A percentile compares a stretch with the other conserved stretches of the same genome.
phyloP scores from a whole-genome alignment of 1,284 basidiomycete genomes.

The Ustilago nuda region DNA sequence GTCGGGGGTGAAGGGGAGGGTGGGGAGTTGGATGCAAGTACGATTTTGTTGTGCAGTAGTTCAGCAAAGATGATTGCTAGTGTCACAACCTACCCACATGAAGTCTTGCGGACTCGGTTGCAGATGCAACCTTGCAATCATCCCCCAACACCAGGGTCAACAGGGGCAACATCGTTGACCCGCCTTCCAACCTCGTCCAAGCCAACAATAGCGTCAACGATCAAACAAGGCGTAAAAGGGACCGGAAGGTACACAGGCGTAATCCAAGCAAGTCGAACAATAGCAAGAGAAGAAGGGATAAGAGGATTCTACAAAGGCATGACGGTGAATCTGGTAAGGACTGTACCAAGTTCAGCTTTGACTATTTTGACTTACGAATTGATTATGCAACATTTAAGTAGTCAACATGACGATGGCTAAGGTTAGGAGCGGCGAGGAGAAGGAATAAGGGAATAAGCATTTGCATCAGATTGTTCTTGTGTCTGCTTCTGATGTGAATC shows the following conservation, averaged over 20 bases:
- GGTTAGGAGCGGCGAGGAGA: background rate
- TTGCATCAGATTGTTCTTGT: too few relatives aligned
- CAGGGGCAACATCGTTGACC: background rate
- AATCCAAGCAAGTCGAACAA: constrained; percentile 51
- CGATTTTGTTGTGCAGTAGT: constrained; percentile 63
- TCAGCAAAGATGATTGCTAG: constrained; percentile 68
- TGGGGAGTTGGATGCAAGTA: background rate
- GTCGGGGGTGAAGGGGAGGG: constrained; percentile 29
- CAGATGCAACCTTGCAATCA: constrained; percentile 61
- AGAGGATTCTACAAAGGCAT: constrained; percentile 67
- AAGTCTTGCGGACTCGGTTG: constrained; percentile 64
- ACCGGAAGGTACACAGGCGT: constrained; percentile 53
- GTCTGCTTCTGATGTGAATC: too few relatives aligned
- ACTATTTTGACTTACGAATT: constrained; percentile 68
- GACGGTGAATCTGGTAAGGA: constrained; percentile 65
- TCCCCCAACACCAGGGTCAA: background rate
- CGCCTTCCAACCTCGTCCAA: background rate
- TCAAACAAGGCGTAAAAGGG: constrained; percentile 10
- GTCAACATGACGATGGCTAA: background rate
- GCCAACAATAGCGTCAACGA: background rate
- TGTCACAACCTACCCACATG: constrained; percentile 67
- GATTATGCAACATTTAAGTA: constrained; percentile 61
- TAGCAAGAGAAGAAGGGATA: constrained; percentile 58
- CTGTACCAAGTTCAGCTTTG: constrained; percentile 64
- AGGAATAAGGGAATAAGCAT: too few relatives aligned